Base-by-base conservation (phyloP, 441 rosid genomes). In the Mallotus repandus region DNA sequence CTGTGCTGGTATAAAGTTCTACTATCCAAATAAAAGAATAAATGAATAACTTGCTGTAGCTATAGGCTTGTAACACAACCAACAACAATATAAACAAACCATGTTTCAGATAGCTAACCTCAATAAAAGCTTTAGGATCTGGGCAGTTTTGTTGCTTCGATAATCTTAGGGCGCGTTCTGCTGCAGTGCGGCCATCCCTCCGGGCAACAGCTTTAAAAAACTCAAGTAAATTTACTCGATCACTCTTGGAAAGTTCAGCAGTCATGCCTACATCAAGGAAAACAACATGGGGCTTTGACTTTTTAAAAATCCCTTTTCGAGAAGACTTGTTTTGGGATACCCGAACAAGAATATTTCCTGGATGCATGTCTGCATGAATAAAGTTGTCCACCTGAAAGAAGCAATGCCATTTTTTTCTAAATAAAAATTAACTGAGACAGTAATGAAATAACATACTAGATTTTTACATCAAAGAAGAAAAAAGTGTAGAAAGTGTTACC, bases 201-300 rank as follows among this genome's bases (percentile, higher is more conserved):
- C 72, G 82, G 8, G 99, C 98, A 81, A 97, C 92, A 64, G 99
- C 96, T 89, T 92, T 94, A 79, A 97, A 94, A 74, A 97, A 94
- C 2, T 91, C 98, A 76, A 97, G 68, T 62, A 94, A 84, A 77
- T 94, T 97, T 72, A 89, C 84, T 63, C 94, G 79, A 72, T 94
- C 99, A 67, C 81, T 85, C 86, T 86, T 90, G 61, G 99, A 87
- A 75, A 97, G 99, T 78, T 97, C 99, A 25, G 99, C 99, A 57
- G 99, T 97, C 99, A 97, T 94, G 78, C 99, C 99, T 67, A 97
- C 99, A 84, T 97, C 99, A 75, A 97, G 96, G 91, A 97, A 97
- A 77, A 97, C 79, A 55, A 97, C 86, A 78, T 97, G 99, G 66
- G 99, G 99, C 89, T 92, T 97, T 48, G 91, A 81, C 69, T 25